Percentiles rank a stretch among this genome's conserved stretches.
phyloP scores from a whole-genome alignment of 163 green algal genomes.

The Trebouxia gelatinosa region DNA sequence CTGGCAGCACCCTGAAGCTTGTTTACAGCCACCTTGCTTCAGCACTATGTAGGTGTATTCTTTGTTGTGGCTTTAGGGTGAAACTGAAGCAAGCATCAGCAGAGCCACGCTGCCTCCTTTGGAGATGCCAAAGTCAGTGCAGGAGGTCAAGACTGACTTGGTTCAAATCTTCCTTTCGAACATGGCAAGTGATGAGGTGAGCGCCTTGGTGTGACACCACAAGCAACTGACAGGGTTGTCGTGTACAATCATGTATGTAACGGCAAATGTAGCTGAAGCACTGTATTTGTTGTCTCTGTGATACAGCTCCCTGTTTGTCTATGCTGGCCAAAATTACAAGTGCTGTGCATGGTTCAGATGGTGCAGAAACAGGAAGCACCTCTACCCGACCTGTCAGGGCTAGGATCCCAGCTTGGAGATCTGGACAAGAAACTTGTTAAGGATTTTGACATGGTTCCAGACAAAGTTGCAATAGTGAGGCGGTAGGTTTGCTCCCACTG shows the following conservation, averaged over 20 bases:
- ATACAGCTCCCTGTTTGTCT: neutral
- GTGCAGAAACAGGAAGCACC: neutral
- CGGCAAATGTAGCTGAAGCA: neutral
- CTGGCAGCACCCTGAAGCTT: too few species aligned
- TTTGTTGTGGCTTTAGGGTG: too few species aligned
- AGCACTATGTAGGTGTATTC: too few species aligned
- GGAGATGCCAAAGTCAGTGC: slow-evolving; percentile 13
- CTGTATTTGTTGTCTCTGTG: neutral
- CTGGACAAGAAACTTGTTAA: slow-evolving; percentile 27
- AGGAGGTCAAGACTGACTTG: slow-evolving; percentile 22
- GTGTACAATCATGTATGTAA: neutral
- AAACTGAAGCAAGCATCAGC: too few species aligned
- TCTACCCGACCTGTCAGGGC: neutral
- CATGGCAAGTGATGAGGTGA: slow-evolving; percentile 23
- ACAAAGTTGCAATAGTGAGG: neutral
- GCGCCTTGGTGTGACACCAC: neutral
- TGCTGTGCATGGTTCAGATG: neutral
- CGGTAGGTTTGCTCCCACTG: too few species aligned
- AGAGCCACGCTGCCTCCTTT: slow-evolving; percentile 15
- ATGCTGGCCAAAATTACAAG: neutral
- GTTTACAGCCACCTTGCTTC: too few species aligned
- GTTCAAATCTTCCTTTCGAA: slow-evolving; percentile 25
- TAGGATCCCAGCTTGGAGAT: slow-evolving; percentile 7
- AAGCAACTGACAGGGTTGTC: neutral
- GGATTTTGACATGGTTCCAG: neutral